A percentile compares a stretch with the other conserved stretches of the same genome.
phyloP scores from a whole-genome alignment of 129 eudicot species.

The Flaveria sonorensis region DNA sequence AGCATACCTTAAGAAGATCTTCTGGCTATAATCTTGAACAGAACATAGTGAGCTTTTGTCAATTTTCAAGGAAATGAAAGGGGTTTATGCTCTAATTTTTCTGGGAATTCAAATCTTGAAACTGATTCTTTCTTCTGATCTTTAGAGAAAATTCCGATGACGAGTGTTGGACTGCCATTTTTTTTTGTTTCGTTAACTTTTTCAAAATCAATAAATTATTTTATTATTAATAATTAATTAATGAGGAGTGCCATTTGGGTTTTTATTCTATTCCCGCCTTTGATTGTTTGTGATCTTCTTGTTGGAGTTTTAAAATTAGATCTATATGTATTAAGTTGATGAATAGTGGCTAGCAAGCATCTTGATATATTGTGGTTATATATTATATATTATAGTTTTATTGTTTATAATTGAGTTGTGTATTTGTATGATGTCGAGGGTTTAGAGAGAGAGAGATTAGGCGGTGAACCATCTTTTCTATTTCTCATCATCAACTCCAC shows the following conservation, averaged over 20 bases:
- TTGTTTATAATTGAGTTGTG: no score
- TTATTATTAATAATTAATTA: neutral
- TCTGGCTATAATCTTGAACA: slow-evolving; percentile 20
- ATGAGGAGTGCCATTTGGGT: slow-evolving; percentile 12
- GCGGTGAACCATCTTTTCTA: no score
- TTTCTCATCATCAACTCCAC: no score
- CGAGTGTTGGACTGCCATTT: slow-evolving; percentile 1
- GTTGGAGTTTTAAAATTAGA: neutral
- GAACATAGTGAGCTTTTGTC: neutral
- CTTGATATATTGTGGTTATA: no score
- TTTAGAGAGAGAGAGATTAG: no score
- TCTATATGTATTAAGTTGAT: no score
- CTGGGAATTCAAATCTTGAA: slow-evolving; percentile 5
- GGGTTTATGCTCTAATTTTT: neutral
- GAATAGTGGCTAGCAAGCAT: no score
- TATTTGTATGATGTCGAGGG: no score
- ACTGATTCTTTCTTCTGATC: slow-evolving; percentile 7
- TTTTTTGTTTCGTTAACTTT: slow-evolving; percentile 10
- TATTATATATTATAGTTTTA: no score
- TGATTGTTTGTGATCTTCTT: slow-evolving; percentile 17
- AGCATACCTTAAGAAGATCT: slow-evolving; percentile 36
- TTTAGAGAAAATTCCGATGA: slow-evolving; percentile 8
- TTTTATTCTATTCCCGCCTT: slow-evolving; percentile 60
- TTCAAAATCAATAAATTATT: slow-evolving; percentile 9
- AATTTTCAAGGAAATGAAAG: neutral